phyloP scores from a whole-genome alignment of 805 yeast species.

The Sungouiozyma intestinalis region DNA sequence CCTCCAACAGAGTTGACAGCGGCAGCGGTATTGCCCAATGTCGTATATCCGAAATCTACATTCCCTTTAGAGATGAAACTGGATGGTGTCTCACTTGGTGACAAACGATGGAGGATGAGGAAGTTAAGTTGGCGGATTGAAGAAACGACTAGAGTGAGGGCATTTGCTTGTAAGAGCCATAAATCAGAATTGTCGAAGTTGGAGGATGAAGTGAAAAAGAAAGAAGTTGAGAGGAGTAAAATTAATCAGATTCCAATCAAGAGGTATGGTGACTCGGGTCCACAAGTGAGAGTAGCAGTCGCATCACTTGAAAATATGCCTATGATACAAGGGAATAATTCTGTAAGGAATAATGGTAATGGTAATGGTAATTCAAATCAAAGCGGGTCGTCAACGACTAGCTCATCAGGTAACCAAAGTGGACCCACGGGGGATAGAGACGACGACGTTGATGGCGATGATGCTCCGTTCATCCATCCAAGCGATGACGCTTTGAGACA shows the following conservation, averaged over 20 bases:
- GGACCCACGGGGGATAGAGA: slow-evolving; percentile 27
- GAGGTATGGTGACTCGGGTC: slow-evolving; percentile 32
- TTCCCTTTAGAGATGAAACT: slow-evolving; percentile 76
- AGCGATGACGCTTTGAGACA: slow-evolving; percentile 30
- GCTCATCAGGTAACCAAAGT: slow-evolving; percentile 7
- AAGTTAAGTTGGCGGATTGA: slow-evolving; percentile 83
- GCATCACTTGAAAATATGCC: slow-evolving; percentile 26
- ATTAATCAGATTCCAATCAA: slow-evolving; percentile 22
- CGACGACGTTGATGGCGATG: slow-evolving; percentile 21
- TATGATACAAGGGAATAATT: slow-evolving; percentile 2
- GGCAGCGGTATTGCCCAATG: slow-evolving; percentile 78
- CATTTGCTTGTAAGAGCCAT: slow-evolving; percentile 50
- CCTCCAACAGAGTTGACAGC: slow-evolving; percentile 93
- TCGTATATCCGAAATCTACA: slow-evolving; percentile 75
- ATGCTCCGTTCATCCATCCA: slow-evolving; percentile 25
- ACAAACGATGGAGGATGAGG: slow-evolving; percentile 82
- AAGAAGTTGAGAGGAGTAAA: slow-evolving; percentile 33
- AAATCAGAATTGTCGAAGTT: slow-evolving; percentile 33
- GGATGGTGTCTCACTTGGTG: slow-evolving; percentile 54
- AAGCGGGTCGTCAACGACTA: not conserved
- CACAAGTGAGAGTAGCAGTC: slow-evolving; percentile 28
- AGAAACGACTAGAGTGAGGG: slow-evolving; percentile 59
- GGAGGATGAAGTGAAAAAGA: slow-evolving; percentile 17
- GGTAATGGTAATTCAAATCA: not conserved
- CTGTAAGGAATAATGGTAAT: not conserved